phyloP scores from a whole-genome alignment of 2,329 filamentous ascomycete species.

The Stylonectria norvegica region DNA sequence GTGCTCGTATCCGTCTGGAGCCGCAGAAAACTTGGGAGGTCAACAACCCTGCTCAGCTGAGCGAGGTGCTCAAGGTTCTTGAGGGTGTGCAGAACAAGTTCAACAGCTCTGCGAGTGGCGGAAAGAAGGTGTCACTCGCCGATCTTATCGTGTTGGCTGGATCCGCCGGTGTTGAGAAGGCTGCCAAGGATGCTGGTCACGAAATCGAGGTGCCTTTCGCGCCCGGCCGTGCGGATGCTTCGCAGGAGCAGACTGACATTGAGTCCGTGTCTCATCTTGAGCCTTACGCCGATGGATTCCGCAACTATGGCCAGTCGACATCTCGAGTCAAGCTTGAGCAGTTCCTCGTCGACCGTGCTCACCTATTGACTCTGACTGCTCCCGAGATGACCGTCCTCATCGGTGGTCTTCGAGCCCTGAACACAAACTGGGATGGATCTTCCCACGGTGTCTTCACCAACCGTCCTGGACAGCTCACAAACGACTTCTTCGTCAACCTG shows the following conservation, averaged over 20 bases:
- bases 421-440: constrained; percentile 69
- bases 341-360: constrained; percentile 66
- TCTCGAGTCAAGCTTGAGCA: constrained; percentile 62
- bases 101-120: constrained; percentile 46
- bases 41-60: constrained; percentile 68
- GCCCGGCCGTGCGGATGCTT: constrained; percentile 68
- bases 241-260: constrained; percentile 68
- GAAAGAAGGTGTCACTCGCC: constrained; percentile 71
- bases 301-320: constrained; percentile 68
- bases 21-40: constrained; percentile 71
- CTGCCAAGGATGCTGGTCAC: constrained; percentile 47
- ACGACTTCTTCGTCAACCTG: constrained; percentile 80
- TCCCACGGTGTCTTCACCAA: constrained; percentile 65
- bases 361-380: constrained; percentile 66
- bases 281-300: constrained; percentile 70
- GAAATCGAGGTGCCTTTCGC: constrained; percentile 65
- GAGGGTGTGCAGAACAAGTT: constrained; percentile 65
- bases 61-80: constrained; percentile 57
- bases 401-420: constrained; percentile 67
- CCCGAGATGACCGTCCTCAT: constrained; percentile 69
- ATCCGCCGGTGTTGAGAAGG: constrained; percentile 67
- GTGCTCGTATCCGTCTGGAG: constrained; percentile 69
- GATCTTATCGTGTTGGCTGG: constrained; percentile 77
- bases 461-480: constrained; percentile 65
- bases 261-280: constrained; percentile 63